phyloP scores from a whole-genome alignment of 208 protist species.

The Leishmania turanica region DNA sequence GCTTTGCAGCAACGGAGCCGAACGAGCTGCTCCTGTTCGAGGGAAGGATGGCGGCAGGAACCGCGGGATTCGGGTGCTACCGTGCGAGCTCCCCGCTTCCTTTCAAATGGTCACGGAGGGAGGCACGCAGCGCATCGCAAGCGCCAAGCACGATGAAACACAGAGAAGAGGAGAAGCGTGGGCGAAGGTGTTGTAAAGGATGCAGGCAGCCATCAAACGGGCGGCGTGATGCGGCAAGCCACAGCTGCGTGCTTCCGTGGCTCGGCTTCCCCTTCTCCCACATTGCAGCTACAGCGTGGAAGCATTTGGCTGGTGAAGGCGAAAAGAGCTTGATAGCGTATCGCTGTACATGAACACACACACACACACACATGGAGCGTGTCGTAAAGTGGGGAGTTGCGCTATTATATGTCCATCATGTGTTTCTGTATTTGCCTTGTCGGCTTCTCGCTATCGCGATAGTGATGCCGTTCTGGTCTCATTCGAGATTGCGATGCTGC shows the following conservation, averaged over 20 bases:
- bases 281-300: not conserved
- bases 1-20: not conserved
- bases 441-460: not conserved
- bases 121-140: not conserved
- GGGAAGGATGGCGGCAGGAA: not conserved
- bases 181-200: not conserved
- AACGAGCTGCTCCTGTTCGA: not conserved
- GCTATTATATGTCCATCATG: not conserved
- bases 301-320: not conserved
- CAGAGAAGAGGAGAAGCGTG: not conserved
- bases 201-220: not conserved
- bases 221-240: not conserved
- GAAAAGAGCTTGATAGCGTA: not conserved
- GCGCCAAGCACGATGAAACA: not conserved
- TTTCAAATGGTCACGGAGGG: not conserved
- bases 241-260: not conserved
- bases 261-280: not conserved
- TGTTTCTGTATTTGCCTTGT: not conserved
- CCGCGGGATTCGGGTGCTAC: not conserved
- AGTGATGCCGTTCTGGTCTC: not conserved
- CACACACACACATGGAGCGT: not conserved
- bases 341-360: not conserved
- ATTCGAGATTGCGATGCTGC: not conserved
- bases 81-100: not conserved
- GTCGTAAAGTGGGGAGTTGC: not conserved